Conservation (phyloP, 2,329 filamentous ascomycete genomes). For the Verticillium nonalfalfae region DNA sequence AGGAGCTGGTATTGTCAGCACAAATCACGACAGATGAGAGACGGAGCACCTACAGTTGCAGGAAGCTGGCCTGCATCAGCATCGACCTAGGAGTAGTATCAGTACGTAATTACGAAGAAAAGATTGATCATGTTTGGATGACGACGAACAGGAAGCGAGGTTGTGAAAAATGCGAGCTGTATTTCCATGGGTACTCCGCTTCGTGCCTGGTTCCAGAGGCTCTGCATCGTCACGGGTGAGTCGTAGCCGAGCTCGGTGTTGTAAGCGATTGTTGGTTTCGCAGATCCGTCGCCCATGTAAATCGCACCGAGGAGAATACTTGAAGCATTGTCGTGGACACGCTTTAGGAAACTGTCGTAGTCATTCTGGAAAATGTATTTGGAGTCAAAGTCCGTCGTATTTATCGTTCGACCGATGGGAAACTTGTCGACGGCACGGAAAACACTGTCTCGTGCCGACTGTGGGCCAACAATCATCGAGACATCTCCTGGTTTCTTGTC, state of each 20-base stretch:
- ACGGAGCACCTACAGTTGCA: neutral
- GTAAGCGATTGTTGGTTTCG: constrained; percentile 5
- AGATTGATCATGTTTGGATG: neutral
- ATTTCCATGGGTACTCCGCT: constrained; percentile 6
- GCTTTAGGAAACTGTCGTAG: constrained; percentile 44
- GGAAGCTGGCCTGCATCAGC: neutral
- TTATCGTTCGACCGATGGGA: constrained; percentile 4
- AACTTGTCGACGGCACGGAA: constrained; percentile 4
- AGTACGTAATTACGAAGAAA: neutral
- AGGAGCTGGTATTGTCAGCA: neutral
- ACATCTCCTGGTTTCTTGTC: neutral
- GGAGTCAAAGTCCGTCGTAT: constrained; percentile 11
- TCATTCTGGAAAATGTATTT: constrained; percentile 34
- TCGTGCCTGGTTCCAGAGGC: constrained; percentile 6
- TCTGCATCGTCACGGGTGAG: constrained; percentile 3
- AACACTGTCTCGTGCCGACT: neutral
- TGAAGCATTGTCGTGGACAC: constrained; percentile 30
- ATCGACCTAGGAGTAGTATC: neutral
- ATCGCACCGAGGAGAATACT: constrained; percentile 1
- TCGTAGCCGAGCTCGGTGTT: neutral
- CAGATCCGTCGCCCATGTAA: constrained; percentile 8
- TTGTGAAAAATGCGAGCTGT: constrained; percentile 8
- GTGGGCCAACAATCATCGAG: neutral
- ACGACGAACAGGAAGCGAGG: neutral
- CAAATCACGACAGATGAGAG: constrained; percentile 15